phyloP scores from a whole-genome alignment of 2,329 filamentous ascomycete species.

The Didymella segeticola region DNA sequence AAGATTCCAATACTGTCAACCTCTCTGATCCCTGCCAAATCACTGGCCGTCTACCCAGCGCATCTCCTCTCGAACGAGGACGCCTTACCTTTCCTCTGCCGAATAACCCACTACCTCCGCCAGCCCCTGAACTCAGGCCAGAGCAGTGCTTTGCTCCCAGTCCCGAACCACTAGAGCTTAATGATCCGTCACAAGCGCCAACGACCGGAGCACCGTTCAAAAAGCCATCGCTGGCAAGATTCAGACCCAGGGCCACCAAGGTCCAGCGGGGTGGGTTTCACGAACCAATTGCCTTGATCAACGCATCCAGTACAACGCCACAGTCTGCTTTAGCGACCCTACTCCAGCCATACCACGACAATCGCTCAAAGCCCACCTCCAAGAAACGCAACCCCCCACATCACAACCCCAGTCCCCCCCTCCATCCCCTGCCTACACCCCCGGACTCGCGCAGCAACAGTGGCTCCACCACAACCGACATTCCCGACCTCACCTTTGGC shows the following conservation, averaged over 20 bases:
- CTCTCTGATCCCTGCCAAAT: background rate
- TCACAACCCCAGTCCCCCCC: background rate
- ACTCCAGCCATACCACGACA: background rate
- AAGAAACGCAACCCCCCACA: background rate
- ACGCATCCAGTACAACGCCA: background rate
- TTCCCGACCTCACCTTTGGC: background rate
- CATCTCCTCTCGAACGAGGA: background rate
- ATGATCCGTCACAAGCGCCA: background rate
- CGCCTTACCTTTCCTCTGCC: background rate
- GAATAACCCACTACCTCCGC: background rate
- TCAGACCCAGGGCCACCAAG: background rate
- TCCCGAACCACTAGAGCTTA: background rate
- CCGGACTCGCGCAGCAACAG: slow-evolving; percentile 1
- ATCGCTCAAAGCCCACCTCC: background rate
- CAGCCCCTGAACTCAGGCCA: slow-evolving; percentile 1
- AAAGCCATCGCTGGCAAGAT: background rate
- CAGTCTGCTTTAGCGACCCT: background rate
- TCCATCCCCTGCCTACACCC: background rate
- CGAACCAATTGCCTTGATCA: background rate
- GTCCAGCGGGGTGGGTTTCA: background rate
- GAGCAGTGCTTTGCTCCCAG: background rate
- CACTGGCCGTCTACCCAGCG: background rate
- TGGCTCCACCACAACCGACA: background rate
- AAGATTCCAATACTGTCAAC: background rate
- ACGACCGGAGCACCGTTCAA: background rate